Conservation (phyloP, 148 eudicot genomes). For the Talinum fruticosum region DNA sequence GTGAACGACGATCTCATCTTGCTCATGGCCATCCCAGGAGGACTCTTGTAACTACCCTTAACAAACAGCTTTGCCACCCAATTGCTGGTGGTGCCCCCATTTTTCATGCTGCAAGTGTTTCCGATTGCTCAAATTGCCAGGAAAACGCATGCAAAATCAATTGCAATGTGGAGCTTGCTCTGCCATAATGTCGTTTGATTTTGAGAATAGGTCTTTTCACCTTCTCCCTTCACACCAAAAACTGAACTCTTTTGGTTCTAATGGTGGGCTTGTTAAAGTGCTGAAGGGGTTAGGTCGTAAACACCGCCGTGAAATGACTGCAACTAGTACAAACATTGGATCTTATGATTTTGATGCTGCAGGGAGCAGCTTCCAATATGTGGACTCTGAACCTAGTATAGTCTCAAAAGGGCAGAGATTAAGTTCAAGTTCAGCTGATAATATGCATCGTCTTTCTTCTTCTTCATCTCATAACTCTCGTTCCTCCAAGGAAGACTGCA, state of each 20-base stretch:
- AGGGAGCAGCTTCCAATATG: slow-evolving; percentile 34
- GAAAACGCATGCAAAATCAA: slow-evolving; percentile 33
- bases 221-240: slow-evolving; percentile 25
- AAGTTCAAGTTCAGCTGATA: slow-evolving; percentile 36
- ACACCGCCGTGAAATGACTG: slow-evolving; percentile 20
- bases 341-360: slow-evolving; percentile 48
- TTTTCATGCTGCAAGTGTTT: slow-evolving; percentile 67
- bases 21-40: slow-evolving; percentile 37
- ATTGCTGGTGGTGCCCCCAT: slow-evolving; percentile 81
- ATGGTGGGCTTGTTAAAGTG: slow-evolving; percentile 20
- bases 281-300: slow-evolving; percentile 18
- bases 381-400: slow-evolving; percentile 31
- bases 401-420: slow-evolving; percentile 25
- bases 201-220: slow-evolving; percentile 34
- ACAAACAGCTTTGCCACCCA: slow-evolving; percentile 46
- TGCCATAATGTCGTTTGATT: slow-evolving; percentile 37
- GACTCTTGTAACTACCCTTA: slow-evolving; percentile 29
- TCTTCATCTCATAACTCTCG: slow-evolving; percentile 34
- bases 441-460: slow-evolving; percentile 28
- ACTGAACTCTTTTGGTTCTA: slow-evolving; percentile 16
- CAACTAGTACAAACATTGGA: slow-evolving; percentile 28
- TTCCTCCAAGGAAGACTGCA: slow-evolving; percentile 39
- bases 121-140: slow-evolving; percentile 61
- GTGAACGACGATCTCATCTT: slow-evolving; percentile 25
- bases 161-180: slow-evolving; percentile 80